A percentile compares a stretch with the other conserved stretches of the same genome.
Conservation (phyloP, 164 flowering plant species). For the Berberis vulgaris region DNA sequence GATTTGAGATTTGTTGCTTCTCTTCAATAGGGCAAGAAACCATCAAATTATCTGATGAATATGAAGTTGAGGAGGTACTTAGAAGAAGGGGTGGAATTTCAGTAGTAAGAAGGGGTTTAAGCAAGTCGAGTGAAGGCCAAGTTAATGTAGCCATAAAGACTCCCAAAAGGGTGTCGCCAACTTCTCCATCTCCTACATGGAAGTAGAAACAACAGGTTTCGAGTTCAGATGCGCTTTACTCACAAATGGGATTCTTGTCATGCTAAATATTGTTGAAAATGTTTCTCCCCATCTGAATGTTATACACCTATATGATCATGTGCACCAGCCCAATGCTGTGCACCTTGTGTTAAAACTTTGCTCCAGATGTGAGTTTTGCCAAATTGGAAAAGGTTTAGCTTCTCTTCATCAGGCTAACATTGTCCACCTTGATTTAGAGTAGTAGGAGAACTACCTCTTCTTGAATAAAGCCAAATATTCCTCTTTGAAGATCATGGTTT, state of each 20-base stretch:
- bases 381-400: slow-evolving; percentile 46
- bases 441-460: slow-evolving; percentile 76
- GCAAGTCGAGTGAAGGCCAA: slow-evolving; percentile 11
- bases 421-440: slow-evolving; percentile 58
- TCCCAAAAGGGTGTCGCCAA: slow-evolving; percentile 21
- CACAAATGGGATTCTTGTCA: slow-evolving; percentile 65
- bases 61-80: slow-evolving; percentile 39
- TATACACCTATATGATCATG: slow-evolving; percentile 59
- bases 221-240: slow-evolving; percentile 50
- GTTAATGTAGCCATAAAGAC: not conserved
- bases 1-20: too few relatives aligned
- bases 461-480: slow-evolving; percentile 31
- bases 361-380: slow-evolving; percentile 63
- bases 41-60: slow-evolving; percentile 43
- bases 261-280: slow-evolving; percentile 59
- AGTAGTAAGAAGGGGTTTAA: slow-evolving; percentile 47
- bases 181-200: slow-evolving; percentile 20
- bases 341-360: slow-evolving; percentile 70
- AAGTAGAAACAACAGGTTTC: slow-evolving; percentile 26
- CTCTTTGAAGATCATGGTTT: slow-evolving; percentile 81
- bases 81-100: slow-evolving; percentile 67
- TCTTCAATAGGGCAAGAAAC: slow-evolving; percentile 37
- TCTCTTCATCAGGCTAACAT: slow-evolving; percentile 51
- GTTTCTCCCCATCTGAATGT: slow-evolving; percentile 69
- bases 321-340: slow-evolving; percentile 48